Percentiles rank a stretch among this genome's conserved stretches.
These are phyloP conservation scores for Starmerella scarabaei DNA, from an alignment of 805 yeast species.

Conservation along the genomic window DNA sequence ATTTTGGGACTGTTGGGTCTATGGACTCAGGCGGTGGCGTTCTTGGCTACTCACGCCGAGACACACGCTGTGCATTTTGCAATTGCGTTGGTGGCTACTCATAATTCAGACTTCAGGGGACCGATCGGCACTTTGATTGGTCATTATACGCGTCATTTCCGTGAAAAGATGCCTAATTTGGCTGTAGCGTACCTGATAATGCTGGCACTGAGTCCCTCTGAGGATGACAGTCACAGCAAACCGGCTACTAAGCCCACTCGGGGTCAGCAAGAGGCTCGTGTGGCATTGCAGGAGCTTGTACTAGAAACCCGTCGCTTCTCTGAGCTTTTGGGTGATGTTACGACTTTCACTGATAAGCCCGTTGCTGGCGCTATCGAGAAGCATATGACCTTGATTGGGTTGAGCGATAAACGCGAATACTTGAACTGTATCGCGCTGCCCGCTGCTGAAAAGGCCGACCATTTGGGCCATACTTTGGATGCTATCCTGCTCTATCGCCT, in stretches of 20 bases:
- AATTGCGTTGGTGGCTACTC: conserved; percentile 48
- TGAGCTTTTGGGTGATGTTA: conserved; percentile 69
- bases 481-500: conserved; percentile 76
- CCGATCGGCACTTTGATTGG: conserved; percentile 36
- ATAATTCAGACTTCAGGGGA: conserved; percentile 27
- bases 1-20: conserved; percentile 62
- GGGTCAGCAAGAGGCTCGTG: conserved; percentile 49
- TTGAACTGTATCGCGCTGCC: conserved; percentile 62
- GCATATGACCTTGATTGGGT: conserved; percentile 50
- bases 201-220: conserved; percentile 48
- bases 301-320: conserved; percentile 76
- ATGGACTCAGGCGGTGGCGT: conserved; percentile 66
- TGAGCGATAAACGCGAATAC: conserved; percentile 47
- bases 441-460: conserved; percentile 77
- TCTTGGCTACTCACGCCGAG: conserved; percentile 49
- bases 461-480: conserved; percentile 79
- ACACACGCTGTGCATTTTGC: conserved; percentile 84
- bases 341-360: conserved; percentile 43
- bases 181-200: conserved; percentile 81
- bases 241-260: conserved; percentile 28
- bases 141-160: conserved; percentile 68
- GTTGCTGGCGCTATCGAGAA: conserved; percentile 75
- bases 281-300: conserved; percentile 69
- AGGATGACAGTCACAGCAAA: no score
- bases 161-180: conserved; percentile 72